These are phyloP conservation scores for Entophlyctis luteolus DNA, from an alignment of 192 early-diverging fungal genomes.

Conservation along the genomic window DNA sequence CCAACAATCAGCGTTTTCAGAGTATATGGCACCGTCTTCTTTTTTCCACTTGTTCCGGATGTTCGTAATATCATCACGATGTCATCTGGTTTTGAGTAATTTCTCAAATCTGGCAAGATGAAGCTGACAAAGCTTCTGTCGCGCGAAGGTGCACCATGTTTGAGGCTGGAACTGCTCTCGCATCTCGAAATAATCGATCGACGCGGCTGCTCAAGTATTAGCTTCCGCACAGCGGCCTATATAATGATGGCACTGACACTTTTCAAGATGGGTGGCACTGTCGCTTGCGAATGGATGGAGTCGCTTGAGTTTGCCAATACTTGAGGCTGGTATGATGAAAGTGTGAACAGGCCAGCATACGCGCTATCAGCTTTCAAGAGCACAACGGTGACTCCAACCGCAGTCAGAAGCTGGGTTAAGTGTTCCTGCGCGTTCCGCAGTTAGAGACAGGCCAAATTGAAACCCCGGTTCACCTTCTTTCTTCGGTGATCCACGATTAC, in stretches of 20 bases:
- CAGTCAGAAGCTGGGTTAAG: neutral
- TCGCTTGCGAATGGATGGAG: neutral
- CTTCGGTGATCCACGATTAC: slow-evolving; percentile 15
- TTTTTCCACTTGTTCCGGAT: slow-evolving; percentile 72
- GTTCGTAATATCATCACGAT: slow-evolving; percentile 64
- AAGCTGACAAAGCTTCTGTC: neutral
- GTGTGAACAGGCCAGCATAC: neutral
- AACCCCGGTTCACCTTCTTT: neutral
- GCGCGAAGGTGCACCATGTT: too few species aligned
- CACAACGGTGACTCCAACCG: neutral
- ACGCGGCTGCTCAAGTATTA: neutral
- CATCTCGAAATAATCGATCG: too few species aligned
- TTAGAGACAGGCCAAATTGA: neutral
- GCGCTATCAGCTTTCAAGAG: neutral
- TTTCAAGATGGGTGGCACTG: neutral
- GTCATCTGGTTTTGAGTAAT: neutral
- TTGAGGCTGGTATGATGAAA: neutral
- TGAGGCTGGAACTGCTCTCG: too few species aligned
- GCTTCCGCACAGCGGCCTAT: neutral
- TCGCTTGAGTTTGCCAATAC: neutral
- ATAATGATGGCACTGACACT: neutral
- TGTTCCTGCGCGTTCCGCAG: slow-evolving; percentile 4
- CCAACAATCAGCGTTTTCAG: slow-evolving; percentile 21
- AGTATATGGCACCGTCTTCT: slow-evolving; percentile 27
- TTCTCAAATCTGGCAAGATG: neutral